Percentiles rank a stretch among this genome's conserved stretches.
Conservation (phyloP, 345 rosid genomes). For the Noccaea caerulescens region DNA sequence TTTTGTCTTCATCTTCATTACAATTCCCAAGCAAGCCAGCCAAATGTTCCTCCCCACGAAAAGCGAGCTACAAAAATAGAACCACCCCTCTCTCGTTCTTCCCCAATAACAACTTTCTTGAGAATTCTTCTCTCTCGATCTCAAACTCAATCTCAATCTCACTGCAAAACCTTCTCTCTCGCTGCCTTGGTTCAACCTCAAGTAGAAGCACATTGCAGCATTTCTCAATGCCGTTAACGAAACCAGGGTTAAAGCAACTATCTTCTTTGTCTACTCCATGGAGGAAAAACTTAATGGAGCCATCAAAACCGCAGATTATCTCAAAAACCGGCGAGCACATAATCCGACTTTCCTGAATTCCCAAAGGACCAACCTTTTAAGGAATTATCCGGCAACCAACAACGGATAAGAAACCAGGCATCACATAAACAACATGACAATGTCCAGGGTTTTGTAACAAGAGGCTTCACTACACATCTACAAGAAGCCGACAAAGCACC, state of each 20-base stretch:
- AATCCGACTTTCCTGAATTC: conserved; percentile 71
- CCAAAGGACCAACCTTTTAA: conserved; percentile 76
- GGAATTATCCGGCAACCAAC: conserved; percentile 79
- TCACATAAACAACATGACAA: conserved; percentile 82
- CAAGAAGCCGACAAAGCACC: conserved; percentile 67
- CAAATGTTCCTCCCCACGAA: conserved; percentile 84
- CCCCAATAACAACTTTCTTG: conserved; percentile 19
- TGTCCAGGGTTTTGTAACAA: conserved; percentile 87
- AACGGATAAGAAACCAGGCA: conserved; percentile 80
- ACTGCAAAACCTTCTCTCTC: conserved; percentile 53
- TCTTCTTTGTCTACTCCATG: conserved; percentile 67
- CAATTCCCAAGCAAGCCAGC: conserved; percentile 75
- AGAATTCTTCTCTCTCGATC: conserved; percentile 58
- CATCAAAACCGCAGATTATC: conserved; percentile 61
- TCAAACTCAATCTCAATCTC: conserved; percentile 51
- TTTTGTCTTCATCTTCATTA: conserved; percentile 52
- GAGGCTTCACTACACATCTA: conserved; percentile 57
- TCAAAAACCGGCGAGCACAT: no score
- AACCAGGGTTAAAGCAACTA: conserved; percentile 69
- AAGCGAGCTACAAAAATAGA: conserved; percentile 47
- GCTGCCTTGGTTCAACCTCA: conserved; percentile 67
- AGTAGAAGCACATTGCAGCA: conserved; percentile 74
- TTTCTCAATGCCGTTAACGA: conserved; percentile 52
- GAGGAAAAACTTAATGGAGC: conserved; percentile 61
- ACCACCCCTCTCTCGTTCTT: no score